Conservation (phyloP, 2,329 filamentous ascomycete species). For the Diaporthe australafricana region DNA sequence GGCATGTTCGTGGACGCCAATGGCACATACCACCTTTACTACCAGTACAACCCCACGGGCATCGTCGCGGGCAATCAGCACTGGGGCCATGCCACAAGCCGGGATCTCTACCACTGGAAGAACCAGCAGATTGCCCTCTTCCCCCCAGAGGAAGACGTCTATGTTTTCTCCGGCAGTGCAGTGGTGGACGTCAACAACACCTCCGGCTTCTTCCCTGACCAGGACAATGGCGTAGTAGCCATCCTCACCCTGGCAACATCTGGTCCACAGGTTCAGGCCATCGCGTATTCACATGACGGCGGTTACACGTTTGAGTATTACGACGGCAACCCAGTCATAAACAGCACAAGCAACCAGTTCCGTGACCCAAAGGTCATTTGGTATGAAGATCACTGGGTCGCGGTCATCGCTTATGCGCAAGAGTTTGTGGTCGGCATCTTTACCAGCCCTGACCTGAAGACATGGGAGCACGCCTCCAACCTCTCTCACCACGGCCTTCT, state of each 20-base stretch:
- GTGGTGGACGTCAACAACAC: slow-evolving; percentile 74
- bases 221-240: slow-evolving; percentile 62
- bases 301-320: slow-evolving; percentile 73
- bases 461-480: slow-evolving; percentile 70
- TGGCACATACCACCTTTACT: slow-evolving; percentile 73
- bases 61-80: slow-evolving; percentile 65
- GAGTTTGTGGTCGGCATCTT: slow-evolving; percentile 71
- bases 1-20: slow-evolving; percentile 69
- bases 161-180: slow-evolving; percentile 65
- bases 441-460: slow-evolving; percentile 67
- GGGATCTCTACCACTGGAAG: slow-evolving; percentile 72
- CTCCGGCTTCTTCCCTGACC: slow-evolving; percentile 72
- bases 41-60: slow-evolving; percentile 58
- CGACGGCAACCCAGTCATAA: slow-evolving; percentile 69
- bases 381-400: slow-evolving; percentile 68
- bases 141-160: slow-evolving; percentile 55
- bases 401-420: slow-evolving; percentile 64
- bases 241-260: slow-evolving; percentile 58
- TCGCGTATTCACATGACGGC: slow-evolving; percentile 71
- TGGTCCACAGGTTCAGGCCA: slow-evolving; percentile 64
- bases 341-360: slow-evolving; percentile 66
- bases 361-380: slow-evolving; percentile 75
- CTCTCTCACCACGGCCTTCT: slow-evolving; percentile 65
- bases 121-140: slow-evolving; percentile 73
- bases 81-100: slow-evolving; percentile 74